phyloP scores from a whole-genome alignment of 2,329 filamentous ascomycete species.

The Diaporthe citrichinensis region DNA sequence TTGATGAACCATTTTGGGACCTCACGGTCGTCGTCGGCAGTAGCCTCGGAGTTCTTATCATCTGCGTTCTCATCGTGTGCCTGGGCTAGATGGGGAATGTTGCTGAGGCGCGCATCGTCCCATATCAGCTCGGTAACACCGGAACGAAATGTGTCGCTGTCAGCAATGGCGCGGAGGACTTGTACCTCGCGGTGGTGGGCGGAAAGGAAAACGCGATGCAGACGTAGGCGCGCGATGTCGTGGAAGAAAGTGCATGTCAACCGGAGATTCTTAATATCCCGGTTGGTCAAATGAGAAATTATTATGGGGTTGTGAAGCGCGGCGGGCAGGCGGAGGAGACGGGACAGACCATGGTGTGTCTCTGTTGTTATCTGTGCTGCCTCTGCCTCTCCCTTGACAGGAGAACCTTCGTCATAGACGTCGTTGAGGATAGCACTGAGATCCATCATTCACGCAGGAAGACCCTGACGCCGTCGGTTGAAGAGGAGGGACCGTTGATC shows the following conservation, averaged over 20 bases:
- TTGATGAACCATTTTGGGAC: neutral
- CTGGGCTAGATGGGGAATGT: neutral
- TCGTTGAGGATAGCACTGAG: conserved; percentile 18
- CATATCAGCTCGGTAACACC: conserved; percentile 20
- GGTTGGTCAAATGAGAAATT: neutral
- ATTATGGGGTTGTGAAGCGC: conserved; percentile 4
- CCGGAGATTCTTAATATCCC: conserved; percentile 13
- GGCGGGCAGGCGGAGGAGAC: neutral
- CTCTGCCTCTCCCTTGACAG: neutral
- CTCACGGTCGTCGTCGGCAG: neutral
- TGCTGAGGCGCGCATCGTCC: conserved; percentile 15
- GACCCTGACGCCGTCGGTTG: neutral
- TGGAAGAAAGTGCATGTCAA: neutral
- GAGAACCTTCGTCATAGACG: neutral
- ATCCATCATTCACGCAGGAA: neutral
- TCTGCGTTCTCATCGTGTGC: neutral
- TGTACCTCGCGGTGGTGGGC: conserved; percentile 2
- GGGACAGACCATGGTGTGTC: neutral
- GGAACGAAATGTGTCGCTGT: neutral
- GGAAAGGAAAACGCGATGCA: conserved; percentile 13
- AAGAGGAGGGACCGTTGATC: rapidly evolving
- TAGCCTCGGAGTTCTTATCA: neutral
- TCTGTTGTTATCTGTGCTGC: neutral
- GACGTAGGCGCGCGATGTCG: neutral
- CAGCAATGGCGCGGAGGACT: conserved; percentile 3